Evolutionary conservation across 345 rosid species (phyloP).

Genomic region (Xanthoceras sorbifolium): DNA sequence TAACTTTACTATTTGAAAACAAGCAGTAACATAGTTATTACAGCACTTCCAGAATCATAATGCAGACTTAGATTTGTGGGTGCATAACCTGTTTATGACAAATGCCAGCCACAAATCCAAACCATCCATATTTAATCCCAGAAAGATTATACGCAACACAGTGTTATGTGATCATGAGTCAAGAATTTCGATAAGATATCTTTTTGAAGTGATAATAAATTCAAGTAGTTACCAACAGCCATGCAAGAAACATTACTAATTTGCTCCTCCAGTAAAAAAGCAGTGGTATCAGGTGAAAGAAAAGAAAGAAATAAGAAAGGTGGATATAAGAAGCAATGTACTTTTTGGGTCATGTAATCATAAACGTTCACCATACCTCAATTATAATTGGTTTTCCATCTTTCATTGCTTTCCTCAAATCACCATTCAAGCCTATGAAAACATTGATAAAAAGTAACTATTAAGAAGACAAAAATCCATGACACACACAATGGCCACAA

Average conservation of each 20-base stretch:
- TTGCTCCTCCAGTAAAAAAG: background rate
- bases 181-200: background rate
- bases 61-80: background rate
- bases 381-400: constrained; percentile 98
- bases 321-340: background rate
- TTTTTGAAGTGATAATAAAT: background rate
- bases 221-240: background rate
- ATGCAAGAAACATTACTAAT: background rate
- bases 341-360: constrained; percentile 1
- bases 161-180: background rate
- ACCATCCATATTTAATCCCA: background rate
- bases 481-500: background rate
- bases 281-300: background rate
- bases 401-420: constrained; percentile 99
- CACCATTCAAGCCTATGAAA: constrained; percentile 90
- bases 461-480: constrained; percentile 10
- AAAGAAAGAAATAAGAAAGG: constrained; percentile 1
- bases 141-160: background rate
- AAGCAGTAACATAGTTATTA: background rate
- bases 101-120: background rate
- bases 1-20: background rate
- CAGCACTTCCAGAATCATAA: background rate
- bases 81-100: background rate
- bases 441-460: constrained; percentile 14
- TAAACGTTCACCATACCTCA: constrained; percentile 53